These are phyloP conservation scores for Russula vinacea DNA, from an alignment of 768 basidiomycete species.

Conservation along the genomic window DNA sequence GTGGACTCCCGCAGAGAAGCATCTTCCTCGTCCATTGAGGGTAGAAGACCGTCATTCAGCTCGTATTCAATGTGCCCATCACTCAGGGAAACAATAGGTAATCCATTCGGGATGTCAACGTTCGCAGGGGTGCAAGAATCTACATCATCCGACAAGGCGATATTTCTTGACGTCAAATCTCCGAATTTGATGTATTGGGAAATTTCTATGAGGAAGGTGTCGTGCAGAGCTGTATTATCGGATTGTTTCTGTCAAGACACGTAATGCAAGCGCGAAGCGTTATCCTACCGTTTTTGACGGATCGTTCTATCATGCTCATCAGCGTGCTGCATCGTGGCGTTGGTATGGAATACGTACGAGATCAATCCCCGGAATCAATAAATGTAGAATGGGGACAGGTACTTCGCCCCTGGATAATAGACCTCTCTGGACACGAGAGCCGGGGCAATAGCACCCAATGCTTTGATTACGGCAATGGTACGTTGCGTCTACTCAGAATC, in stretches of 20 bases:
- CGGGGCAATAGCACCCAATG: conserved; percentile 74
- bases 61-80: conserved; percentile 27
- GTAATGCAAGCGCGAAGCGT: neutral
- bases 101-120: conserved; percentile 24
- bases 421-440: conserved; percentile 76
- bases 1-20: conserved; percentile 67
- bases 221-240: conserved; percentile 57
- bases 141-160: conserved; percentile 28
- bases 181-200: conserved; percentile 73
- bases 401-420: conserved; percentile 79
- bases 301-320: conserved; percentile 53
- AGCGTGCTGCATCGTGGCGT: neutral
- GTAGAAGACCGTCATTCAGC: conserved; percentile 37
- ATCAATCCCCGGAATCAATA: conserved; percentile 85
- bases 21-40: conserved; percentile 67
- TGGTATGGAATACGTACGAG: conserved; percentile 46
- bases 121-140: conserved; percentile 29
- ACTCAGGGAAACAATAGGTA: conserved; percentile 37
- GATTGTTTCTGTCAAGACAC: conserved; percentile 23
- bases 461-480: conserved; percentile 82
- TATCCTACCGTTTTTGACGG: conserved; percentile 66
- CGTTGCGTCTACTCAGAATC: conserved; percentile 62
- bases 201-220: conserved; percentile 72
- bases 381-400: conserved; percentile 75
- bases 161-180: conserved; percentile 47